Evolutionary conservation across 2,329 filamentous ascomycete species (phyloP), one percentile per base, ranked within the genome.

Genomic region (Talaromyces sp.): DNA sequence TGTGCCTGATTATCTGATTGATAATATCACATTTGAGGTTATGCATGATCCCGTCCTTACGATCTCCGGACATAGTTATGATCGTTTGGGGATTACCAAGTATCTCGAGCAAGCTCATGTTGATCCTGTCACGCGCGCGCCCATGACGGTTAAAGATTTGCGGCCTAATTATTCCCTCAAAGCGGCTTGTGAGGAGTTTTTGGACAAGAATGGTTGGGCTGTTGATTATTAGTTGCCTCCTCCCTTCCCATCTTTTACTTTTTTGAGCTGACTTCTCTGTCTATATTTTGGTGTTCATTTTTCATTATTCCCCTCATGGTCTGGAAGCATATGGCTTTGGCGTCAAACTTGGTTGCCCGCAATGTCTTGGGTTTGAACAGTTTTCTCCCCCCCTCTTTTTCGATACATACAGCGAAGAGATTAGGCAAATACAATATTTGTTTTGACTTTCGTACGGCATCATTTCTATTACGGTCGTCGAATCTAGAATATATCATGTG

Each of bases 41-140:
- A 83, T 83, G 81, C 81, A 83, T 67, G 81, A 83, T 67, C 81
- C 81, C 5, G 80, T 83, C 39, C 74, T 82, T 6, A 83, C 81
- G 1, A 93, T 90, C 72, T 93, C 90, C 1, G 95, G 95, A 13
- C 91, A 93, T 69, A 95, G 90, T 1, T 99, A 97, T 75, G 95
- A 98, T 76, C 86, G 94, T 49, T 85, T 91, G 0, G 91, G 91
- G 17, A 90, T 99, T 67, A 83, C 93, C 73, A 92, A 96, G 77
- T 93, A 97, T 74, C 83, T 99, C 31, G 89, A 90, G 71, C 84
- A 90, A 25, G 87, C 87, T 39, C 84, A 84, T 0, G 90, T 86
- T 15, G 95, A 99, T 75, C 95, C 95, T 0, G 77, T 98, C 41
- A 97, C 94, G 0, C 84, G 94, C 49, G 89, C 93, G 68, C 87